phyloP scores from a whole-genome alignment of 2,329 filamentous ascomycete genomes.

The Ophioceras dolichostomum region DNA sequence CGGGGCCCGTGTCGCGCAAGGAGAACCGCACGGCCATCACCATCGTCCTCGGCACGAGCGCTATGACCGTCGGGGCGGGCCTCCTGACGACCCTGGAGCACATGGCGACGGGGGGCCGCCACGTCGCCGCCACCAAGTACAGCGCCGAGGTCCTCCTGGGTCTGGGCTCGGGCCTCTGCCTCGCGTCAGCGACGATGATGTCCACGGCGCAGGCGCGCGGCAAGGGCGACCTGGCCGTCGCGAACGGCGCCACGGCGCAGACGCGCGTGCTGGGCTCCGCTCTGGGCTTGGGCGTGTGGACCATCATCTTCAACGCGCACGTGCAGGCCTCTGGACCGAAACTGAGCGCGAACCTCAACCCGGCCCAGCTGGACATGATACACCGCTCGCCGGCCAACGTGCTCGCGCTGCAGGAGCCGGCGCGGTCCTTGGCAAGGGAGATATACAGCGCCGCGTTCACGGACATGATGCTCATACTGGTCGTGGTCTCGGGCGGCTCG shows the following conservation, averaged over 20 bases:
- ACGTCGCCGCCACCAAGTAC: conserved; percentile 27
- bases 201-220: conserved; percentile 36
- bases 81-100: conserved; percentile 31
- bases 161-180: conserved; percentile 44
- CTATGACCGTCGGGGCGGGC: conserved; percentile 40
- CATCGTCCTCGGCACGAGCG: conserved; percentile 31
- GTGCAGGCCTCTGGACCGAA: conserved; percentile 13
- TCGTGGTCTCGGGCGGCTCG: conserved; percentile 6
- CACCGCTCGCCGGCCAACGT: conserved; percentile 10
- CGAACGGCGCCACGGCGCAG: conserved; percentile 48
- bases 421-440: conserved; percentile 5
- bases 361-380: conserved; percentile 8
- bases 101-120: too few species aligned
- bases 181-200: conserved; percentile 44
- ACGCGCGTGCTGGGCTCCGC: conserved; percentile 47
- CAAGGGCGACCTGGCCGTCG: conserved; percentile 38
- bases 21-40: conserved; percentile 41
- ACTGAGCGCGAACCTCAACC: conserved; percentile 14
- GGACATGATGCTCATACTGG: conserved; percentile 7
- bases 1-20: conserved; percentile 38
- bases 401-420: conserved; percentile 8
- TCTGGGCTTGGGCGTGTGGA: conserved; percentile 44
- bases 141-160: conserved; percentile 45
- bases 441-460: conserved; percentile 10
- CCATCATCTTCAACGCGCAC: conserved; percentile 38